Evolutionary conservation across 768 basidiomycete genomes (phyloP).

Genomic region (Neoboletus subvelutipes): DNA sequence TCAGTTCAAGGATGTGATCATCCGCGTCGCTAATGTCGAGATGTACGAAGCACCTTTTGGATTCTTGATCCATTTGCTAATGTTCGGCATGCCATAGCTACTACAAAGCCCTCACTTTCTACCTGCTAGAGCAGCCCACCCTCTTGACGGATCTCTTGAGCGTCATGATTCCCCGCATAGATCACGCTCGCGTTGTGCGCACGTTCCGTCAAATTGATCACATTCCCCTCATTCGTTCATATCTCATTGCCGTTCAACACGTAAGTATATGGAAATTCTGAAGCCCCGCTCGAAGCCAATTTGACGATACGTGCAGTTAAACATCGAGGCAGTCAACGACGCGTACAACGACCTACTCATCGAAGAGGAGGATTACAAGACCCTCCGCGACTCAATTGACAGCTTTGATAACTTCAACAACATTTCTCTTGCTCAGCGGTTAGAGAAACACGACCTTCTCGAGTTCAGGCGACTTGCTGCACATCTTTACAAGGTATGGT

Average conservation of each 20-base stretch:
- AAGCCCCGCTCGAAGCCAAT: neutral
- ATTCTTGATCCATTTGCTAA: conserved; percentile 5
- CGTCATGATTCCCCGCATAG: conserved; percentile 90
- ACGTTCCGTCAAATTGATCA: conserved; percentile 96
- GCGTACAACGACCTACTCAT: conserved; percentile 98
- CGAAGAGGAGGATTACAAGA: conserved; percentile 99
- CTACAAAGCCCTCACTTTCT: conserved; percentile 94
- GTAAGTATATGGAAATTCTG: conserved; percentile 41
- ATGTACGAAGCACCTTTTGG: conserved; percentile 54
- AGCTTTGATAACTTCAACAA: conserved; percentile 99
- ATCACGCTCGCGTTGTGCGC: conserved; percentile 92
- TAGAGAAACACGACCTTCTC: conserved; percentile 88
- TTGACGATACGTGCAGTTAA: conserved; percentile 58
- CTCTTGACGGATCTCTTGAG: conserved; percentile 91
- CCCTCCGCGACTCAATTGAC: conserved; percentile 95
- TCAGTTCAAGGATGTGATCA: conserved; percentile 98
- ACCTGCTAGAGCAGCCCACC: conserved; percentile 90
- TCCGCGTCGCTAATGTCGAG: conserved; percentile 96
- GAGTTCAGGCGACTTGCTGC: conserved; percentile 96
- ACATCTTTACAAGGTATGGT: conserved; percentile 85
- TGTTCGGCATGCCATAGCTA: conserved; percentile 50
- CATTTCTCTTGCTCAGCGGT: conserved; percentile 74
- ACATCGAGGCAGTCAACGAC: conserved; percentile 96
- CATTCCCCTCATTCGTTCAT: conserved; percentile 91
- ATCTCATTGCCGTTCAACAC: conserved; percentile 95